Evolutionary conservation across 129 eudicot genomes (phyloP).

Genomic region (Flaveria robusta): DNA sequence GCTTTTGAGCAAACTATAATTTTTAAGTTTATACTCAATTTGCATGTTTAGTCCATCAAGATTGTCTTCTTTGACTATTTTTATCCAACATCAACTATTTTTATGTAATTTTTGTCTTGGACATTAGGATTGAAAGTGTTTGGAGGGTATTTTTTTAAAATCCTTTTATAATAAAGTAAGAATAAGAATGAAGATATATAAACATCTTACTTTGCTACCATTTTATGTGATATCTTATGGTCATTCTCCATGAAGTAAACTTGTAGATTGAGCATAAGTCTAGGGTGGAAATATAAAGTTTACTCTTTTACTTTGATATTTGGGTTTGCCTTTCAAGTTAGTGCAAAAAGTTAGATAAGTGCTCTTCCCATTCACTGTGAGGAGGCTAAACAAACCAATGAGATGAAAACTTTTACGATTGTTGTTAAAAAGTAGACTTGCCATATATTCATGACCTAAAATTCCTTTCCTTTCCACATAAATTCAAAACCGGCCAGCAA

Average conservation of each 20-base stretch:
- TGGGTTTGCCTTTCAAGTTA: slow-evolving; percentile 56
- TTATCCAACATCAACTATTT: background rate
- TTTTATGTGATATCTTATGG: background rate
- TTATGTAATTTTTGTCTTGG: background rate
- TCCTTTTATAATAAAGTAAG: background rate
- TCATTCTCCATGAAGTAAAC: slow-evolving; percentile 8
- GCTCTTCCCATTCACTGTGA: slow-evolving; percentile 50
- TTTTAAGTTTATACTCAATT: background rate
- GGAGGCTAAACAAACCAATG: slow-evolving; percentile 36
- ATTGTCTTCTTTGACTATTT: background rate
- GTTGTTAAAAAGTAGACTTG: slow-evolving; percentile 29
- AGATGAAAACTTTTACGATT: slow-evolving; percentile 14
- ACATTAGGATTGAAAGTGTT: background rate
- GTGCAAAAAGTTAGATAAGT: slow-evolving; percentile 50
- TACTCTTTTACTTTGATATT: slow-evolving; percentile 42
- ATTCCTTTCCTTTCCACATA: slow-evolving; percentile 10
- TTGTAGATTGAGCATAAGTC: background rate
- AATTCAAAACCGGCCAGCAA: slow-evolving; percentile 2
- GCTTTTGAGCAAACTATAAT: slow-evolving; percentile 30
- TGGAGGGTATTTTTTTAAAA: background rate
- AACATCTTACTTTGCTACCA: background rate
- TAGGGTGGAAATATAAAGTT: background rate
- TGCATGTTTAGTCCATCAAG: slow-evolving; percentile 16
- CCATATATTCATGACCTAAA: slow-evolving; percentile 48
- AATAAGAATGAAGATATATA: background rate